Evolutionary conservation across 1,139 yeast genomes (phyloP).

Genomic region (Sugiyamaella pinicola): DNA sequence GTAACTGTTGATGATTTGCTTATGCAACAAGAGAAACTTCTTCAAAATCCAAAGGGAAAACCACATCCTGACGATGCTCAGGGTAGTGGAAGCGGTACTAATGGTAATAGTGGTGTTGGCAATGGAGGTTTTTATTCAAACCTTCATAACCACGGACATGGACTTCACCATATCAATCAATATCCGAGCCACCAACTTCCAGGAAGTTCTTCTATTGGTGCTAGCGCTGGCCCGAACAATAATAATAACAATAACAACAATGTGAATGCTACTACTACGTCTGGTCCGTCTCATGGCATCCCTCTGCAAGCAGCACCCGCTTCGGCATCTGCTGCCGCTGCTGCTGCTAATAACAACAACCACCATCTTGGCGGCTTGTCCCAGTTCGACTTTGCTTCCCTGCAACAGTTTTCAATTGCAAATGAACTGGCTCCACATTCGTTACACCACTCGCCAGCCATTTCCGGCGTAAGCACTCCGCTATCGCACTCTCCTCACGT

Average conservation of each 20-base stretch:
- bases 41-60: slow-evolving; percentile 37
- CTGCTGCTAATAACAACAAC: slow-evolving; percentile 10
- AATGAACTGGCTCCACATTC: slow-evolving; percentile 28
- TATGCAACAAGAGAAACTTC: slow-evolving; percentile 45
- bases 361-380: slow-evolving; percentile 2
- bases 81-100: slow-evolving; percentile 1
- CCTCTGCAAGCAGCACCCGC: background rate
- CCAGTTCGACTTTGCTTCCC: slow-evolving; percentile 26
- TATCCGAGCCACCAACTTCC: slow-evolving; percentile 15
- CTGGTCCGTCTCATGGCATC: background rate
- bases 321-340: background rate
- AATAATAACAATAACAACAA: background rate
- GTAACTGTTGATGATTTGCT: slow-evolving; percentile 45
- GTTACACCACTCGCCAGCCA: slow-evolving; percentile 19
- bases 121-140: slow-evolving; percentile 1
- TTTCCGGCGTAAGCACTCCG: slow-evolving; percentile 17
- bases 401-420: slow-evolving; percentile 33
- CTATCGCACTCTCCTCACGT: slow-evolving; percentile 19
- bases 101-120: background rate
- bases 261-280: background rate
- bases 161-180: slow-evolving; percentile 13
- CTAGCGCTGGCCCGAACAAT: slow-evolving; percentile 4
- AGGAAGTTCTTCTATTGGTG: slow-evolving; percentile 11
- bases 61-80: slow-evolving; percentile 25
- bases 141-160: slow-evolving; percentile 15